Base-by-base conservation (phyloP, 225 moss, liverwort and hornwort species). In the Marchantia paleacea region DNA sequence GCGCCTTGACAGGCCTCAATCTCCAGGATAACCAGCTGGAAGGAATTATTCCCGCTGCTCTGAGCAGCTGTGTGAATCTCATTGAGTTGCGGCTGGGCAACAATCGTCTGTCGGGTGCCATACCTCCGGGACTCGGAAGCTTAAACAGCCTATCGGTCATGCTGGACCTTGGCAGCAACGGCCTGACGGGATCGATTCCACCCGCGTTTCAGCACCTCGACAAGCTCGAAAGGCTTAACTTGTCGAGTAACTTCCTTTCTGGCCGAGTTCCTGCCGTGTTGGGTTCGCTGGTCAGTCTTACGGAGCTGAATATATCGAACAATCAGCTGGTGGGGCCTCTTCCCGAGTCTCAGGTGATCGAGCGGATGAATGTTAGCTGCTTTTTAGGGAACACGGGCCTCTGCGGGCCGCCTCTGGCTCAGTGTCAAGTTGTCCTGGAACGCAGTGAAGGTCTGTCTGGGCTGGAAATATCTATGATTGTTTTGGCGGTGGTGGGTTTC, bases 361-460 rank as follows among this genome's bases (percentile, higher is more conserved):
- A 78, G 52, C 64, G 67, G 52, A 78, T 78, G 78, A 78, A 78
- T 67, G 64, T 25, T 20, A 78, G 78, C 66, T 78, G 24, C 25
- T 78, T 78, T 25, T 25, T 24, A 47, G 78, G 78, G 11, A 78
- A 78, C 30, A 16, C 22, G 16, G 78, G 78, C 18, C 66, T 78
- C 51, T 78, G 78, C 28, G 78, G 78, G 20, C 65, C 78, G 9
- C 78, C 78, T 25, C 78, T 78, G 15, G 65, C 78, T 26, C 52
- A 49, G 48, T 78, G 78, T 24, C 8, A 28, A 8, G 26, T 19
- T 60, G 18, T 22, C 20, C 24, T 8, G 15, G 0, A 4, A 11
- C 24, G 7, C 9, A 71, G 24, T 20, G 53, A 55, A 53, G 31
- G 31, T 0, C 60, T 76, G 6, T 66, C 78, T 8, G 64, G 25